A percentile compares a stretch with the other conserved stretches of the same genome.
Evolutionary conservation across 179 eudicot genomes (phyloP).

Genomic region (Vitellaria paradoxa): DNA sequence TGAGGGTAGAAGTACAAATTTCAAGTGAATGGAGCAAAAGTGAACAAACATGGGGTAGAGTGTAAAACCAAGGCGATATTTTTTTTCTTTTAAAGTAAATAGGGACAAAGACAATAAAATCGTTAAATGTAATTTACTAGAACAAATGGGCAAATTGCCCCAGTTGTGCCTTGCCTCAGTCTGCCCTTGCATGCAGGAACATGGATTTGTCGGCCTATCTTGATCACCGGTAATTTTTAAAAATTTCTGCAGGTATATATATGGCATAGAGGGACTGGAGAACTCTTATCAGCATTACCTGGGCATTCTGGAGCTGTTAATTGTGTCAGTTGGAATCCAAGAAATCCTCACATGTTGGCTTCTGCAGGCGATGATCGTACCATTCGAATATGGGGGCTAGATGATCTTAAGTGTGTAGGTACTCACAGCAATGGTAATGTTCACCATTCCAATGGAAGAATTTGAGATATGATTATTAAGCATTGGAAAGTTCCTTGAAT

Average conservation of each 20-base stretch:
- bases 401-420: constrained; percentile 21
- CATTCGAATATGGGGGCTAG: constrained; percentile 61
- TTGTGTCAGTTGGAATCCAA: constrained; percentile 66
- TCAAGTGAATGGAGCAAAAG: too few relatives aligned
- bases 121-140: too few relatives aligned
- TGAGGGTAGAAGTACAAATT: too few relatives aligned
- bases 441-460: constrained; percentile 29
- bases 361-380: constrained; percentile 70
- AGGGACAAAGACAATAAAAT: too few relatives aligned
- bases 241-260: constrained; percentile 41
- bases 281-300: constrained; percentile 44
- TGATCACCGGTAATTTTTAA: not conserved
- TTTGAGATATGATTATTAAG: constrained; percentile 5
- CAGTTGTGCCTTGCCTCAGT: too few relatives aligned
- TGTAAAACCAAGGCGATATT: too few relatives aligned
- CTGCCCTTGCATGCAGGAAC: not conserved
- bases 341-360: constrained; percentile 58
- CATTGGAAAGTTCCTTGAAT: not conserved
- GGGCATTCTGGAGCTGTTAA: constrained; percentile 68
- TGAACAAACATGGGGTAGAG: too few relatives aligned
- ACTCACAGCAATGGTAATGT: constrained; percentile 26
- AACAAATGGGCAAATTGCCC: too few relatives aligned
- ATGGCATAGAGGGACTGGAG: constrained; percentile 61
- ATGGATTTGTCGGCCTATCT: not conserved
- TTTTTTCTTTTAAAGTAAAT: too few relatives aligned